phyloP scores from a whole-genome alignment of 2,329 filamentous ascomycete genomes.

The Xylariales sp. region DNA sequence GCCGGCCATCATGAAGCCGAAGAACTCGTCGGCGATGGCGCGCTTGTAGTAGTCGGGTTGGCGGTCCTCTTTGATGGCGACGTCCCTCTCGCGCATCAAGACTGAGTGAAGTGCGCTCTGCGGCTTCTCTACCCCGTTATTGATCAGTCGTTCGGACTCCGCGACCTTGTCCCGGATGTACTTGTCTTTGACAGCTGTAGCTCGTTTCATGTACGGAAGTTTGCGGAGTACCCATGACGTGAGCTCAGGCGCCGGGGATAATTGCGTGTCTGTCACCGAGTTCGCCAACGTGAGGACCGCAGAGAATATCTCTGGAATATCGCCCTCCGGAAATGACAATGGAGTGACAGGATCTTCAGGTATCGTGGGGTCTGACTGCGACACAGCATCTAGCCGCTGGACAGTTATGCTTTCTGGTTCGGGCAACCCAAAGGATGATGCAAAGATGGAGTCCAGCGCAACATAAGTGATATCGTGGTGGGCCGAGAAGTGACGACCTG shows the following conservation, averaged over 20 bases:
- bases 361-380: constrained; percentile 12
- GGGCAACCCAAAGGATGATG: constrained; percentile 15
- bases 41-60: constrained; percentile 16
- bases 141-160: constrained; percentile 10
- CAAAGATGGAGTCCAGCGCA: constrained; percentile 26
- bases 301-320: constrained; percentile 6
- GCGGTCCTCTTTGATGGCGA: constrained; percentile 20
- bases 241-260: constrained; percentile 21
- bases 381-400: constrained; percentile 1
- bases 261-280: constrained; percentile 21
- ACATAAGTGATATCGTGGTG: constrained; percentile 24
- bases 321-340: constrained; percentile 15
- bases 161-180: constrained; percentile 19
- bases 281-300: constrained; percentile 22
- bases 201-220: constrained; percentile 21
- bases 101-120: constrained; percentile 27
- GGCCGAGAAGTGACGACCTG: constrained; percentile 24
- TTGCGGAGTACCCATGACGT: constrained; percentile 23
- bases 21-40: constrained; percentile 18
- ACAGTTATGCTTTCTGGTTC: neutral
- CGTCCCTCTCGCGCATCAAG: constrained; percentile 23
- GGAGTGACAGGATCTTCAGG: constrained; percentile 12
- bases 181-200: constrained; percentile 22
- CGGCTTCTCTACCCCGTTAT: constrained; percentile 11
- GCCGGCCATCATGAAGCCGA: too few relatives aligned